Evolutionary conservation across 306 rosid genomes (phyloP).

Genomic region (Gastrolobium villosum): DNA sequence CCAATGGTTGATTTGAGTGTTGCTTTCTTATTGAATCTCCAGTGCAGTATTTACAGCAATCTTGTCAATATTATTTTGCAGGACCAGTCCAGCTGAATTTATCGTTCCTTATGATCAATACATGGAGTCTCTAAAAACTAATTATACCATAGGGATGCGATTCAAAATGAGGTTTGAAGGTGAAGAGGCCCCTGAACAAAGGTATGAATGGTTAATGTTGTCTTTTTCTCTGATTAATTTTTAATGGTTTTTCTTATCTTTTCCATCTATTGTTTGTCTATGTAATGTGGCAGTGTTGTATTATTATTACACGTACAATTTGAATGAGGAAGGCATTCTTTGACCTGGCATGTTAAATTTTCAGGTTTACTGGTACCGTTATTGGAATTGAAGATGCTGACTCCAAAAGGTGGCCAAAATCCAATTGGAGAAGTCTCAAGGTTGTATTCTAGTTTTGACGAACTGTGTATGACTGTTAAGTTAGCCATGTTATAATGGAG

Average conservation of each 20-base stretch:
- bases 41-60: constrained; percentile 20
- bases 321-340: background rate
- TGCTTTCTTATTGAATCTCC: background rate
- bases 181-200: constrained; percentile 98
- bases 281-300: background rate
- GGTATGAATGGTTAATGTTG: constrained; percentile 57
- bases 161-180: constrained; percentile 97
- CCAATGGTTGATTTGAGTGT: background rate
- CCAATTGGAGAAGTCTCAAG: constrained; percentile 98
- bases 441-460: constrained; percentile 52
- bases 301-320: background rate
- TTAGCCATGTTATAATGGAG: constrained; percentile 28
- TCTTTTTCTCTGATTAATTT: background rate
- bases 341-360: background rate
- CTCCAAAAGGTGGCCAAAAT: constrained; percentile 75
- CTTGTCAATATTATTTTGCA: constrained; percentile 46
- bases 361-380: constrained; percentile 91
- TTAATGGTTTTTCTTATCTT: background rate
- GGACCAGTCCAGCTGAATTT: constrained; percentile 95
- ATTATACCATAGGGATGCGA: constrained; percentile 90
- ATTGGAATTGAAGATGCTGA: constrained; percentile 90
- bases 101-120: constrained; percentile 90
- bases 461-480: background rate
- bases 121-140: constrained; percentile 81
- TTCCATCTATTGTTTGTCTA: background rate